Percentiles rank a stretch among this genome's conserved stretches.
Conservation (phyloP, 2,329 filamentous ascomycete species). For the Fusarium sp. region DNA sequence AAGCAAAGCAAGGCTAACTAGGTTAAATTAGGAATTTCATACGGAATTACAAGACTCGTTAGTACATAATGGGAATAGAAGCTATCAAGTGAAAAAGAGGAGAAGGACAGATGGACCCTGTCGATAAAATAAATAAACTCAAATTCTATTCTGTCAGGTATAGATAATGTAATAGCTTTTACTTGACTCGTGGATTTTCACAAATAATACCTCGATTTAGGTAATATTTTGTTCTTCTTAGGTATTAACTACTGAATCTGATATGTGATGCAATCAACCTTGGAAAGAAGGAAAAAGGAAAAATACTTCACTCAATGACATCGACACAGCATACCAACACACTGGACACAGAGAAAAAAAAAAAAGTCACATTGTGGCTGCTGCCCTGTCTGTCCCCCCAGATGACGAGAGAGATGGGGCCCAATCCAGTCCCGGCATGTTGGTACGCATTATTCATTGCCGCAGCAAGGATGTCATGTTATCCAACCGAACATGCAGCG, state of each 20-base stretch:
- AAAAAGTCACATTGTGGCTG: conserved; percentile 12
- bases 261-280: neutral
- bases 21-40: neutral
- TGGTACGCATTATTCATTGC: conserved; percentile 16
- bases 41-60: neutral
- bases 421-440: conserved; percentile 21
- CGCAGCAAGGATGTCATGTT: conserved; percentile 9
- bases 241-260: neutral
- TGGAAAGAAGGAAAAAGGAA: no score
- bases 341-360: neutral
- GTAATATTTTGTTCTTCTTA: neutral
- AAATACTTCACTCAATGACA: neutral
- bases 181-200: neutral
- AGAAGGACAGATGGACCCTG: conserved; percentile 14
- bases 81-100: conserved; percentile 27
- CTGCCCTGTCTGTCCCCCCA: conserved; percentile 1
- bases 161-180: neutral
- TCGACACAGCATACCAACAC: conserved; percentile 5
- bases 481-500: neutral
- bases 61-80: conserved; percentile 12
- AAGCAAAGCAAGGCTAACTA: conserved; percentile 1
- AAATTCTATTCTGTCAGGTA: no score
- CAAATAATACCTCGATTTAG: neutral
- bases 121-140: neutral
- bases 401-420: conserved; percentile 5